Evolutionary conservation across 352 stramenopile species (phyloP).

Genomic region (Peronospora belbahrii): DNA sequence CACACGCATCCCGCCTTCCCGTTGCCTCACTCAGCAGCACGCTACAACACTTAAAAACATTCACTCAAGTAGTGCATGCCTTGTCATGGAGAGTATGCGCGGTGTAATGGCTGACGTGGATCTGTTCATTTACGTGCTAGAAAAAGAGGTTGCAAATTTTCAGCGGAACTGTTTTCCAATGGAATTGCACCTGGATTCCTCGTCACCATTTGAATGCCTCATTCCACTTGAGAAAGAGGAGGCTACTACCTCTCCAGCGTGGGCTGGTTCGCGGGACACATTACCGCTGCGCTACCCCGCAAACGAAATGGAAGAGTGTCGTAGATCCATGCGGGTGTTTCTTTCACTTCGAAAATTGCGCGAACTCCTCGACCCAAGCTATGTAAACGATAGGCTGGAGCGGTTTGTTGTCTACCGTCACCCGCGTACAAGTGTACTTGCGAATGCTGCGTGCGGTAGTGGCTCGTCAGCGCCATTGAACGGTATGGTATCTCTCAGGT

Average conservation of each 20-base stretch:
- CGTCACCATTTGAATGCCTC: conserved; percentile 62
- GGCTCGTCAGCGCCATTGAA: conserved; percentile 31
- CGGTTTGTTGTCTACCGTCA: conserved; percentile 51
- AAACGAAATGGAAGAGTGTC: conserved; percentile 68
- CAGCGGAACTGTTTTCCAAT: conserved; percentile 40
- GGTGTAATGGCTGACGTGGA: conserved; percentile 70
- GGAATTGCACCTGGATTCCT: conserved; percentile 45
- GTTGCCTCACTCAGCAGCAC: conserved; percentile 19
- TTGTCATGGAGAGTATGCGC: conserved; percentile 82
- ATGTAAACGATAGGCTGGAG: conserved; percentile 38
- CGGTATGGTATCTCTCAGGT: conserved; percentile 64
- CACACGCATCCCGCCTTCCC: conserved; percentile 8
- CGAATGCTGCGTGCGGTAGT: conserved; percentile 19
- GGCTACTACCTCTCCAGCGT: conserved; percentile 9
- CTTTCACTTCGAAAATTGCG: conserved; percentile 51
- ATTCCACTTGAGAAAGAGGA: conserved; percentile 33
- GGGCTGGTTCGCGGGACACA: conserved; percentile 21
- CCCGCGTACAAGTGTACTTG: conserved; percentile 44
- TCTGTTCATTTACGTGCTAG: conserved; percentile 73
- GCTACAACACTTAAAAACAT: conserved; percentile 36
- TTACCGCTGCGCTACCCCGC: conserved; percentile 40
- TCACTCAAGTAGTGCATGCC: conserved; percentile 56
- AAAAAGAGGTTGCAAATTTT: conserved; percentile 59
- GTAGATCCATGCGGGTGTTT: conserved; percentile 64
- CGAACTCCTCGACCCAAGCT: conserved; percentile 38